phyloP scores from a whole-genome alignment of 2,329 filamentous ascomycete genomes.

The Cytospora piceicola region DNA sequence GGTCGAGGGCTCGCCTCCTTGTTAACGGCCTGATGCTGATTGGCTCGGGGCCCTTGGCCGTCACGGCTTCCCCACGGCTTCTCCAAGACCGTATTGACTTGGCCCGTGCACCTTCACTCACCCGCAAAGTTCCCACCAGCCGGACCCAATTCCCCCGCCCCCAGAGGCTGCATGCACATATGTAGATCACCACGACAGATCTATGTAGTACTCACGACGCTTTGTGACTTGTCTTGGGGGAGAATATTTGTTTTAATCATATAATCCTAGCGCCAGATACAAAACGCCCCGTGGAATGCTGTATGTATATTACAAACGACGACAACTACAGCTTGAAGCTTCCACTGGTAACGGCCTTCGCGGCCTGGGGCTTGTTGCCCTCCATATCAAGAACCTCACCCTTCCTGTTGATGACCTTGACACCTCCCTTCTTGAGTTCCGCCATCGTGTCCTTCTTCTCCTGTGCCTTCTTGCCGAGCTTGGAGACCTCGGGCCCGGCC shows the following conservation, averaged over 20 bases:
- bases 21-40: slow-evolving; percentile 27
- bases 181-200: not conserved
- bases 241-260: not conserved
- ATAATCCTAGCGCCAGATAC: not conserved
- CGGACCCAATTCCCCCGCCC: not conserved
- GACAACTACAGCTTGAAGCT: slow-evolving; percentile 63
- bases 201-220: too few species aligned
- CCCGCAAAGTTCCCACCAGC: too few species aligned
- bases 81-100: not conserved
- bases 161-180: not conserved
- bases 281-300: slow-evolving; percentile 9
- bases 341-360: slow-evolving; percentile 56
- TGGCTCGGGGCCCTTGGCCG: slow-evolving; percentile 24
- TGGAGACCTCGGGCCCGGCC: slow-evolving; percentile 55
- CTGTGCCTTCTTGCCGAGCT: slow-evolving; percentile 62
- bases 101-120: not conserved
- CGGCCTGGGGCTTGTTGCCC: slow-evolving; percentile 70
- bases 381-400: slow-evolving; percentile 84
- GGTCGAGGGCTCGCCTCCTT: slow-evolving; percentile 26
- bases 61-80: slow-evolving; percentile 17
- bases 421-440: slow-evolving; percentile 68
- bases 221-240: too few species aligned
- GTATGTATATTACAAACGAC: not conserved
- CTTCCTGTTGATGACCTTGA: slow-evolving; percentile 90
- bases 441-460: slow-evolving; percentile 54